These are phyloP conservation scores for Brassica hybrid DNA, from an alignment of 441 rosid genomes.

Conservation along the genomic window DNA sequence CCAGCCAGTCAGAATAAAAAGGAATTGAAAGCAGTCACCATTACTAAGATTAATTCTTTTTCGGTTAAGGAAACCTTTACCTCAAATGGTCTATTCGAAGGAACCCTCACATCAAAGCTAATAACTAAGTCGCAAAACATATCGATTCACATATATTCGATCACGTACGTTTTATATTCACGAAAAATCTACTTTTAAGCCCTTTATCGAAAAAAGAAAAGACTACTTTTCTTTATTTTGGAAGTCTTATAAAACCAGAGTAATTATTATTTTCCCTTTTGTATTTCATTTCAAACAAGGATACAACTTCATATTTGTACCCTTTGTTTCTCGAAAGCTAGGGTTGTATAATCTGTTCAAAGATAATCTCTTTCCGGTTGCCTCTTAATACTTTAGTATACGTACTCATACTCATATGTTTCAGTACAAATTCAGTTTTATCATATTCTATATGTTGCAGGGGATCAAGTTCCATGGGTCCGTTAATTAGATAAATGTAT, in stretches of 20 bases:
- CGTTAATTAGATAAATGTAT: too few relatives aligned
- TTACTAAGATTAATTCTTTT: constrained; percentile 31
- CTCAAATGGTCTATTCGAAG: constrained; percentile 29
- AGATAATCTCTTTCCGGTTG: background rate
- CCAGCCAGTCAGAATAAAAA: constrained; percentile 27
- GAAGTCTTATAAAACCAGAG: background rate
- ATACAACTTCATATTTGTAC: background rate
- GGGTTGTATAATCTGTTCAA: background rate
- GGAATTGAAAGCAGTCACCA: constrained; percentile 21
- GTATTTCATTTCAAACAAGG: background rate
- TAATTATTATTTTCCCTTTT: background rate
- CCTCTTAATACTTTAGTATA: background rate
- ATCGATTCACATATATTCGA: too few relatives aligned
- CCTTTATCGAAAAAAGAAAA: background rate
- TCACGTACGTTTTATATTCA: constrained; percentile 9
- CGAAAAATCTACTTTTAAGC: background rate
- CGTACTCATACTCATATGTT: background rate
- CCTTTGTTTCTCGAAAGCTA: background rate
- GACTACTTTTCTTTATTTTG: too few relatives aligned
- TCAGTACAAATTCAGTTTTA: background rate
- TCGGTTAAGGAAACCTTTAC: constrained; percentile 40
- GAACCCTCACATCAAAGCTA: constrained; percentile 18
- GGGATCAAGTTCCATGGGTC: too few relatives aligned
- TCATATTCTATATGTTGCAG: background rate
- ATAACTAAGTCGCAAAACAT: too few relatives aligned